Percentiles rank a stretch among this genome's conserved stretches.
Evolutionary conservation across 2,329 filamentous ascomycete species (phyloP).

Genomic region (Colletotrichum eleusines): DNA sequence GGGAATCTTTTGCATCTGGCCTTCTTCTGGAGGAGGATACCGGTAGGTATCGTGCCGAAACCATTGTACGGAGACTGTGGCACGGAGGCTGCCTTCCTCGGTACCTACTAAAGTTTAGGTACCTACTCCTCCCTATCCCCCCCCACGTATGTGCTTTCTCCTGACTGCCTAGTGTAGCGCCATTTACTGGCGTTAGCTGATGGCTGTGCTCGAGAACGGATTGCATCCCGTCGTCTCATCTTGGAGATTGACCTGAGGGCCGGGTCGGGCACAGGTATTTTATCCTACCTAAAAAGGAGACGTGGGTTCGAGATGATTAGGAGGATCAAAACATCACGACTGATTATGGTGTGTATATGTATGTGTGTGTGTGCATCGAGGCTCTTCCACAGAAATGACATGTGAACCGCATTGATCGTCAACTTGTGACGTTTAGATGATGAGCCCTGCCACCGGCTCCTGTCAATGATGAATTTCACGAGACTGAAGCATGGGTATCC

Average conservation of each 20-base stretch:
- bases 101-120: too few species aligned
- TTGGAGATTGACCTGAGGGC: constrained; percentile 27
- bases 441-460: constrained; percentile 21
- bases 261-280: constrained; percentile 30
- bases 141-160: constrained; percentile 12
- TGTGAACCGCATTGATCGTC: constrained; percentile 27
- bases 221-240: constrained; percentile 39
- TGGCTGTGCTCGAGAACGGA: constrained; percentile 25
- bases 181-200: constrained; percentile 3
- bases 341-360: not conserved
- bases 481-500: constrained; percentile 21
- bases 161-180: constrained; percentile 2
- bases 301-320: not conserved
- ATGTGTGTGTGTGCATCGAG: not conserved
- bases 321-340: not conserved
- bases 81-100: constrained; percentile 1
- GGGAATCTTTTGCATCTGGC: too few species aligned
- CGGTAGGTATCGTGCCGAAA: not conserved
- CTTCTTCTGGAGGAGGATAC: not conserved
- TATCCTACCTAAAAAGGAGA: not conserved
- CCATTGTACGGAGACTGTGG: not conserved
- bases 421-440: constrained; percentile 19
- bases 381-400: constrained; percentile 18
- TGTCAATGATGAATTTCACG: constrained; percentile 22
- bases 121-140: not conserved